Percentiles rank a stretch among this genome's conserved stretches.
These are phyloP conservation scores for Sedum album DNA, from an alignment of 164 flowering plant species.

Conservation along the genomic window DNA sequence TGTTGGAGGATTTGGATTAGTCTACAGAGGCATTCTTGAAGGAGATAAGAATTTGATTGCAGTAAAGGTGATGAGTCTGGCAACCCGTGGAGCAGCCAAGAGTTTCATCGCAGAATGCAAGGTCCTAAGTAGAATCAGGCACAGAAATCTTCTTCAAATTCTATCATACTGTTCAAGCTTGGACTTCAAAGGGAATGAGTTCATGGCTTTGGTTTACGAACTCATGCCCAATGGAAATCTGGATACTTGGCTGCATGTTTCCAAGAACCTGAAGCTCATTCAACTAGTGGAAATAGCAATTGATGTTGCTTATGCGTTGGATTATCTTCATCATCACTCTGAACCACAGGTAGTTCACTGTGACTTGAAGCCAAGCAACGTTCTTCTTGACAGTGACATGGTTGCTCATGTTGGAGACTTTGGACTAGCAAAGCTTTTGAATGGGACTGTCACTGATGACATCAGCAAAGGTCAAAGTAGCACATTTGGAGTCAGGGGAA, in stretches of 20 bases:
- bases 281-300: conserved; percentile 25
- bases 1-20: no score
- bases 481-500: conserved; percentile 19
- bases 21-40: no score
- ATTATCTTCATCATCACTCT: conserved; percentile 25
- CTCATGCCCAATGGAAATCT: no score
- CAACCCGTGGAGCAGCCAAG: no score
- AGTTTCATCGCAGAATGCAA: no score
- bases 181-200: no score
- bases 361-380: conserved; percentile 33
- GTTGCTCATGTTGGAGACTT: conserved; percentile 26
- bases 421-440: conserved; percentile 22
- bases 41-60: no score
- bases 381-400: conserved; percentile 28
- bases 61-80: conserved; percentile 24
- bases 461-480: conserved; percentile 8
- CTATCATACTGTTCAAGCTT: no score
- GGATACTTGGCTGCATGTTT: conserved; percentile 24
- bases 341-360: conserved; percentile 20
- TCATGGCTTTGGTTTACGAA: no score
- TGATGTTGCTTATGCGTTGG: conserved; percentile 26
- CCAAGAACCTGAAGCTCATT: conserved; percentile 12
- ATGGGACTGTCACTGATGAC: no score
- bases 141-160: no score
- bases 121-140: no score